Base-by-base conservation (phyloP, 495 filamentous ascomycete species). In the Amniculicola lignicola region DNA sequence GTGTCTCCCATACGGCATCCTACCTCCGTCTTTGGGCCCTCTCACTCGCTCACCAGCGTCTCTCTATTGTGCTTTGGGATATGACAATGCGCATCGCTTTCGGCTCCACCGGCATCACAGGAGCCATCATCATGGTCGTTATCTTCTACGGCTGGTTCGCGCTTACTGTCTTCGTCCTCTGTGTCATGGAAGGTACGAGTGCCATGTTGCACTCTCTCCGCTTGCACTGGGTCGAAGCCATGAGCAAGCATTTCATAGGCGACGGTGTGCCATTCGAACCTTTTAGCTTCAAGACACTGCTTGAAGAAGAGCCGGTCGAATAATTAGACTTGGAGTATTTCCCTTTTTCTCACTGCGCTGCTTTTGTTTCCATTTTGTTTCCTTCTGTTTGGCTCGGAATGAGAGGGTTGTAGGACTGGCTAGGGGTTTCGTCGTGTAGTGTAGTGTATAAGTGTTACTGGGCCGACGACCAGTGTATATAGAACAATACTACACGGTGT, bases 221-320 rank as follows among this genome's bases (percentile, higher is more conserved):
- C 77, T 79, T 99, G 53, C 94, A 96, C 67, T 99, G 93, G 93
- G 93, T 99, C 53, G 93, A 99, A 70, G 90, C 93, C n/a, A 96
- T 97, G 83, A 93, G 89, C 74, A 98, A 98, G 74, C 95, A 96
- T 76, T 96, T 96, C 75, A 86, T 96, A 69, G 95, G 95, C 57
- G 90, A 90, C 49, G 93, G 93, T 37, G 67, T 93, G 68, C 77
- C 90, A 31, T 97, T 99, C 73, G 76, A 86, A 63, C 93, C 93
- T 7, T 97, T 98, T 70, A 90, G 86, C 66, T 97, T 97, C 69
- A 84, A 85, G 75, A 76, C 82, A 16, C 71, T 96, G 59, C 71
- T 98, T 51, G 93, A 98, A 70, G 90, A 96, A 69, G 88, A 92
- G 50, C 77, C 80, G 38, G 74, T 79, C 25, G 81, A 84, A 53